phyloP scores from a whole-genome alignment of 495 filamentous ascomycete genomes.

The Parathielavia appendiculata region DNA sequence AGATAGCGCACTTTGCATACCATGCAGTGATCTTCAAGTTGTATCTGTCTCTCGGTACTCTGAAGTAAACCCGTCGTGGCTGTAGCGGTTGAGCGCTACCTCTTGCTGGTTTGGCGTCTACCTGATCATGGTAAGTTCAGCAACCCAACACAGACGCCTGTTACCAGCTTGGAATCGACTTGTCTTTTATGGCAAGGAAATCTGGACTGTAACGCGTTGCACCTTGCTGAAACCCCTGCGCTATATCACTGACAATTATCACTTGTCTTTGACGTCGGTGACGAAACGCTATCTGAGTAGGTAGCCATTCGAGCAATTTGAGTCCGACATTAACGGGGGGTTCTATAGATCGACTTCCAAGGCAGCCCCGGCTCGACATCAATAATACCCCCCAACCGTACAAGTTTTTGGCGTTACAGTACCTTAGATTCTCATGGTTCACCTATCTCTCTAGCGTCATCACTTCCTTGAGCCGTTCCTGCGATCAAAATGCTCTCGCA shows the following conservation, averaged over 20 bases:
- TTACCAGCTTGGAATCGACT: no score
- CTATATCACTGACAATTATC: background rate
- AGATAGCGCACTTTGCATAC: no score
- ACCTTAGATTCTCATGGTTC: background rate
- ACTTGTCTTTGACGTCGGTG: background rate
- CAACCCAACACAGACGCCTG: no score
- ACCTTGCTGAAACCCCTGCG: no score
- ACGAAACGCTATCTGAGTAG: background rate
- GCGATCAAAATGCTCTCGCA: background rate
- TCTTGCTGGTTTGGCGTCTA: no score
- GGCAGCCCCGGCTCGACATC: background rate
- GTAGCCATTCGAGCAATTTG: background rate
- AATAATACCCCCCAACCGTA: background rate
- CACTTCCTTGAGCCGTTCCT: background rate
- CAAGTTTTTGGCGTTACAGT: background rate
- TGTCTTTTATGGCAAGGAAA: no score
- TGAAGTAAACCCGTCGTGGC: no score
- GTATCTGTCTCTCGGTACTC: no score
- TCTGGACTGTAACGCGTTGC: no score
- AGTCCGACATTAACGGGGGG: background rate
- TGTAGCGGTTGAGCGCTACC: no score
- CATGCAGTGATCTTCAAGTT: no score
- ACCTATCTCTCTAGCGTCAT: background rate
- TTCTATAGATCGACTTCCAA: slow-evolving; percentile 5
- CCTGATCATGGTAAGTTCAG: no score